Percentiles rank a stretch among this genome's conserved stretches.
Evolutionary conservation across 1,284 basidiomycete genomes (phyloP).

Genomic region (Vanrija humicola): DNA sequence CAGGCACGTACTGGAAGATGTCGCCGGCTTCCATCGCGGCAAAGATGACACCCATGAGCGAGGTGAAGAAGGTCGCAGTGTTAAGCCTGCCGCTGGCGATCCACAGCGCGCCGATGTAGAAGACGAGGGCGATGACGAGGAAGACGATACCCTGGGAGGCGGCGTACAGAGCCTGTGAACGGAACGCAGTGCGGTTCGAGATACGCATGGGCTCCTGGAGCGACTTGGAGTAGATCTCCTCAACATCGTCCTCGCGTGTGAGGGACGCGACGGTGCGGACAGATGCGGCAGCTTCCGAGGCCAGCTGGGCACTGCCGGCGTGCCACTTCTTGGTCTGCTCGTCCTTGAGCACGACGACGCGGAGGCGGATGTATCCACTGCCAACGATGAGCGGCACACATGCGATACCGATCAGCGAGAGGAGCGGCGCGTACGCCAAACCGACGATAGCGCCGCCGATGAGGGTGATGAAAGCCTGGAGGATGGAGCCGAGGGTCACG

Average conservation of each 20-base stretch:
- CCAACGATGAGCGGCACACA: conserved; percentile 82
- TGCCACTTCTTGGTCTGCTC: conserved; percentile 81
- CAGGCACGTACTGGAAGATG: conserved; percentile 87
- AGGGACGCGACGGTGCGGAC: conserved; percentile 90
- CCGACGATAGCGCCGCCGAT: conserved; percentile 73
- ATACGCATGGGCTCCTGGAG: conserved; percentile 66
- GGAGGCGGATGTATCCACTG: conserved; percentile 77
- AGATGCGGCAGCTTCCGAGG: conserved; percentile 79
- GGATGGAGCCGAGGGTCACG: conserved; percentile 78
- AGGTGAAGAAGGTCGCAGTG: conserved; percentile 74
- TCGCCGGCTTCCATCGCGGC: conserved; percentile 48
- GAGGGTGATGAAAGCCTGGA: conserved; percentile 73
- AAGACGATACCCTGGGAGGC: conserved; percentile 75
- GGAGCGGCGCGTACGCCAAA: conserved; percentile 59
- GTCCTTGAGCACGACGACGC: conserved; percentile 69
- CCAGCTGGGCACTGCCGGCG: conserved; percentile 76
- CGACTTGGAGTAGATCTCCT: conserved; percentile 65
- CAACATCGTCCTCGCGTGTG: conserved; percentile 74
- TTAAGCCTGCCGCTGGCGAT: conserved; percentile 56
- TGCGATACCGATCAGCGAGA: conserved; percentile 54
- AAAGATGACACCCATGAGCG: conserved; percentile 60
- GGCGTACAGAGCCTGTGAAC: conserved; percentile 71
- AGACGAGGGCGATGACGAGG: conserved; percentile 76
- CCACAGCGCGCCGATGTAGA: conserved; percentile 49
- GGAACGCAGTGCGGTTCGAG: conserved; percentile 63